Base-by-base conservation (phyloP, 257 asterid genomes). In the Henckelia pumila region DNA sequence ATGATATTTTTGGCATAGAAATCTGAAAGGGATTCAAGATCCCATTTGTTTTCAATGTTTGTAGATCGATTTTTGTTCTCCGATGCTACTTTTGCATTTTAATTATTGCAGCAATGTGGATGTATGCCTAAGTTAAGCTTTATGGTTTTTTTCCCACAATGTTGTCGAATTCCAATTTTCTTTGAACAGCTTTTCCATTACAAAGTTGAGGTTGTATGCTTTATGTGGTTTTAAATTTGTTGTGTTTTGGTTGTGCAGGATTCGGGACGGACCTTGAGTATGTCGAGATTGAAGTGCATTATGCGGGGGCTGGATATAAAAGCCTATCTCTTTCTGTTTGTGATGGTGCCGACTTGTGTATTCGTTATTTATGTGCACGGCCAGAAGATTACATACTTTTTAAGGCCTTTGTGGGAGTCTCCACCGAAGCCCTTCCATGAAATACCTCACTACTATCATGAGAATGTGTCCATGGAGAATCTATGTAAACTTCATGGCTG, bases 401-500 rank as follows among this genome's bases (percentile, higher is more conserved):
- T 47, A 47, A 79, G 95, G 55, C 97, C 95, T 0, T 66, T 89
- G 8, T 89, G 97, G 97, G 95, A 87, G 64, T 71, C 84, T 19
- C 95, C 96, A 1, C 96, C 95, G 2, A 81, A 89, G 74, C 87
- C 93, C 37, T 89, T 89, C 77, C 73, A 85, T 47, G 97, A 89
- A 63, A 84, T 85, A 60, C 93, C 95, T 44, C 95, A 85, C 78
- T 89, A 85, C 70, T 89, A 89, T 67, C 88, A 87, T 13, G 93
- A 89, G 67, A 85, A 89, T 40, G 91, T 85, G 47, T 81, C 96
- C 0, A 89, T 89, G 95, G 89, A 79, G 63, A 81, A 84, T 69
- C 86, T 87, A 0, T 89, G 96, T 59, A 82, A 71, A 64, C 96
- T 89, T 77, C 96, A 89, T 6, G 95, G 95, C 25, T 89, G 95